Base-by-base conservation (phyloP, 352 stramenopile genomes). In the Peronospora belbahrii region DNA sequence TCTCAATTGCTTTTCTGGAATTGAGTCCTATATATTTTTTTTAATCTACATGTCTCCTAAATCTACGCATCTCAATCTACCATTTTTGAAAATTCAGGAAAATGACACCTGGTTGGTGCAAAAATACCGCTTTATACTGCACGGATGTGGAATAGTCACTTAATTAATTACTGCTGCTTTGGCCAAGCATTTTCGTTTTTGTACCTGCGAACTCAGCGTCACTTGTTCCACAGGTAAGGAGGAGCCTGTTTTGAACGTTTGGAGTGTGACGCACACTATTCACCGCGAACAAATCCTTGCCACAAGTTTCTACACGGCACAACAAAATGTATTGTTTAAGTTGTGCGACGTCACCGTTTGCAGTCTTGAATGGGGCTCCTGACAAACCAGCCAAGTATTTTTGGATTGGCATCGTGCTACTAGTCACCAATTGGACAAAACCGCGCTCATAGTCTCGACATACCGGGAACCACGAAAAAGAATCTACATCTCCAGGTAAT, bases 211-310 rank as follows among this genome's bases (percentile, higher is more conserved):
- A 11, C 59, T 56, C 33, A 88, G 25, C 18, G 66, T 71, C 32
- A 88, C 46, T n/a, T 76, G 57, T 30, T 85, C 70, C 7, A 88
- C 73, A 9, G 74, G 78, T 17, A 88, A 55, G 0, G 54, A 56
- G 3, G 54, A 56, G 3, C 76, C 74, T 15, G 45, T 53, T 53
- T 78, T 40, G 15, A 85, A 84, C 2, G 57, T 55, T 3, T 53
- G 66, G 25, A 85, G 56, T 88, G 76, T 9, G 42, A 39, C 11
- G 54, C 55, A 32, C 73, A 88, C 4, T 84, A 27, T 6, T 71
- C 73, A 40, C 46, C 73, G 15, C 59, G 44, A 17, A 47, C 47
- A 28, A 54, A 53, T 8, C 38, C 38, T 43, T 42, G 48, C 3
- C 20, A 39, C 20, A 73, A 88, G 14, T 63, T 60, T 22, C 59